Evolutionary conservation across 2,329 filamentous ascomycete genomes (phyloP).

Genomic region (Fusarium sp.): DNA sequence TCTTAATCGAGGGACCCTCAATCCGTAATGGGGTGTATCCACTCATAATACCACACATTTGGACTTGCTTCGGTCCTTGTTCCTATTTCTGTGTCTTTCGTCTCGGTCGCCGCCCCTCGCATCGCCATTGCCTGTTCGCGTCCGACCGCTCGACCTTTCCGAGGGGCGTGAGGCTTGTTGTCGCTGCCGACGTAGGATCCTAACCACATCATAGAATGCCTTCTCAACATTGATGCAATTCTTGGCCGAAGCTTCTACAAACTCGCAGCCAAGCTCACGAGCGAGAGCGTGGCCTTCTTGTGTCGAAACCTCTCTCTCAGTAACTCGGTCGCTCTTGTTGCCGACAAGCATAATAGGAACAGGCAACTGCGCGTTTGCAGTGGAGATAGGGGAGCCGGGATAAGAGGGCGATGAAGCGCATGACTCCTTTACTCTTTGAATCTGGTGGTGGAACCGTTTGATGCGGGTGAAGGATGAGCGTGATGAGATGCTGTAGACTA

Average conservation of each 20-base stretch:
- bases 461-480: slow-evolving; percentile 95
- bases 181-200: slow-evolving; percentile 88
- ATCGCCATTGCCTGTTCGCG: slow-evolving; percentile 58
- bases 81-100: slow-evolving; percentile 55
- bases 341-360: slow-evolving; percentile 98
- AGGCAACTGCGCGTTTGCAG: slow-evolving; percentile 72
- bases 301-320: slow-evolving; percentile 95
- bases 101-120: slow-evolving; percentile 53
- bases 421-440: slow-evolving; percentile 96
- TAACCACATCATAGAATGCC: slow-evolving; percentile 97
- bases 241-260: slow-evolving; percentile 96
- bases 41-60: slow-evolving; percentile 61
- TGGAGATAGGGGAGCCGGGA: slow-evolving; percentile 79
- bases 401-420: slow-evolving; percentile 82
- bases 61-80: slow-evolving; percentile 55
- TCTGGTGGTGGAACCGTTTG: slow-evolving; percentile 95
- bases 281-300: slow-evolving; percentile 95
- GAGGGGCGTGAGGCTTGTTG: slow-evolving; percentile 66
- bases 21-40: slow-evolving; percentile 9
- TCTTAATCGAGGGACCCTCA: slow-evolving; percentile 25
- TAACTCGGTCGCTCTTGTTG: slow-evolving; percentile 97
- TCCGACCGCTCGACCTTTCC: slow-evolving; percentile 56
- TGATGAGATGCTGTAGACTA: slow-evolving; percentile 99
- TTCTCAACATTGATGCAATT: slow-evolving; percentile 99
- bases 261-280: slow-evolving; percentile 93